Percentiles rank a stretch among this genome's conserved stretches.
These are phyloP conservation scores for Venturia pyrina DNA, from an alignment of 2,329 filamentous ascomycete species.

Conservation along the genomic window DNA sequence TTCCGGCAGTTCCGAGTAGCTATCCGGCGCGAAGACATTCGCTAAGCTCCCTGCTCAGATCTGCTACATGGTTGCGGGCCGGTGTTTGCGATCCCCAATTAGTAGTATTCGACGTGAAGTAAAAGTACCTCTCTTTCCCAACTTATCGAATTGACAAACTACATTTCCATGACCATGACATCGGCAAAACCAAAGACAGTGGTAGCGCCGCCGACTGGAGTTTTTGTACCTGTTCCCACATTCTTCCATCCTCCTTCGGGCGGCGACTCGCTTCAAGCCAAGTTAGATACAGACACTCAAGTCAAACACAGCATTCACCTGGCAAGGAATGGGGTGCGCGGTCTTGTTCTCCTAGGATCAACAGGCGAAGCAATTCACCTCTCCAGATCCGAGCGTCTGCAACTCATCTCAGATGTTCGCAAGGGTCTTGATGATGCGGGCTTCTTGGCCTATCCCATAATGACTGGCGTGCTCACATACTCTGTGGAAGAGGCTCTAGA, in stretches of 20 bases:
- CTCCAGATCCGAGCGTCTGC: slow-evolving; percentile 44
- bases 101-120: background rate
- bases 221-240: slow-evolving; percentile 40
- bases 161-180: background rate
- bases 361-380: slow-evolving; percentile 57
- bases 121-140: background rate
- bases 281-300: slow-evolving; percentile 50
- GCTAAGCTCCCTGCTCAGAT: background rate
- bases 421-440: slow-evolving; percentile 46
- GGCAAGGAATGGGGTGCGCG: slow-evolving; percentile 48
- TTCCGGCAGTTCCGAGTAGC: background rate
- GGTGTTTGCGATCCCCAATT: background rate
- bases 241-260: slow-evolving; percentile 47
- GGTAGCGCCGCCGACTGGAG: background rate
- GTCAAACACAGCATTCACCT: slow-evolving; percentile 49
- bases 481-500: slow-evolving; percentile 52
- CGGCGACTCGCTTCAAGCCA: slow-evolving; percentile 33
- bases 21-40: background rate
- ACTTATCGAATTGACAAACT: background rate
- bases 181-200: background rate
- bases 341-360: slow-evolving; percentile 52
- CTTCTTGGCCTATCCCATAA: slow-evolving; percentile 49
- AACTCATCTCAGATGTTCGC: slow-evolving; percentile 43
- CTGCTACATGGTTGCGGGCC: background rate
- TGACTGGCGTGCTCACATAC: slow-evolving; percentile 52